Evolutionary conservation across 2,329 filamentous ascomycete species (phyloP).

Genomic region (Aspergillaceae sp.): DNA sequence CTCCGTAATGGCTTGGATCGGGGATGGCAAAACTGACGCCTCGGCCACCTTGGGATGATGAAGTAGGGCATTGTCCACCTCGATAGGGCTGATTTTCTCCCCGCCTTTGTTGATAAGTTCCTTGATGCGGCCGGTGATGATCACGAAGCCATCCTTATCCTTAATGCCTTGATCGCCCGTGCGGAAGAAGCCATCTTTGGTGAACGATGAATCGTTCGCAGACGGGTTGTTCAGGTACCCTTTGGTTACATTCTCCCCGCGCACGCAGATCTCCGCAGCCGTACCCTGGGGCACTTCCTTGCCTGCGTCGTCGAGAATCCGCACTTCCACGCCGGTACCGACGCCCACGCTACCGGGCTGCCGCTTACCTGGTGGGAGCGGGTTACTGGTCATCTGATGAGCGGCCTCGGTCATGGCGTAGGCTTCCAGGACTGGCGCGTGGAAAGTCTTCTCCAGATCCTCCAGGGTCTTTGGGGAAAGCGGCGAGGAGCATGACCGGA

Average conservation of each 20-base stretch:
- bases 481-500: slow-evolving; percentile 77
- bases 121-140: slow-evolving; percentile 88
- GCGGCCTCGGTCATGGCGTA: slow-evolving; percentile 91
- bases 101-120: slow-evolving; percentile 84
- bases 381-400: slow-evolving; percentile 46
- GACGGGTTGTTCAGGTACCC: slow-evolving; percentile 76
- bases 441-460: slow-evolving; percentile 65
- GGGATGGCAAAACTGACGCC: slow-evolving; percentile 78
- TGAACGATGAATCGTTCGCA: slow-evolving; percentile 68
- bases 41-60: slow-evolving; percentile 64
- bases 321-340: slow-evolving; percentile 73
- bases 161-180: slow-evolving; percentile 79
- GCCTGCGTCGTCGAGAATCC: slow-evolving; percentile 63
- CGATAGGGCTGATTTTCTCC: slow-evolving; percentile 82
- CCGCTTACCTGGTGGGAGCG: slow-evolving; percentile 60
- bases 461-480: slow-evolving; percentile 74
- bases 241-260: slow-evolving; percentile 72
- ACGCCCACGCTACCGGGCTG: slow-evolving; percentile 76
- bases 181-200: slow-evolving; percentile 70
- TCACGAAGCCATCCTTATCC: slow-evolving; percentile 70
- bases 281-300: slow-evolving; percentile 58
- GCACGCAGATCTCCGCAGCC: slow-evolving; percentile 76
- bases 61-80: slow-evolving; percentile 74
- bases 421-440: slow-evolving; percentile 75
- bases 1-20: slow-evolving; percentile 67